Percentiles rank a stretch among this genome's conserved stretches.
Conservation (phyloP, 208 protist genomes). For the Trypanosoma brucei region DNA sequence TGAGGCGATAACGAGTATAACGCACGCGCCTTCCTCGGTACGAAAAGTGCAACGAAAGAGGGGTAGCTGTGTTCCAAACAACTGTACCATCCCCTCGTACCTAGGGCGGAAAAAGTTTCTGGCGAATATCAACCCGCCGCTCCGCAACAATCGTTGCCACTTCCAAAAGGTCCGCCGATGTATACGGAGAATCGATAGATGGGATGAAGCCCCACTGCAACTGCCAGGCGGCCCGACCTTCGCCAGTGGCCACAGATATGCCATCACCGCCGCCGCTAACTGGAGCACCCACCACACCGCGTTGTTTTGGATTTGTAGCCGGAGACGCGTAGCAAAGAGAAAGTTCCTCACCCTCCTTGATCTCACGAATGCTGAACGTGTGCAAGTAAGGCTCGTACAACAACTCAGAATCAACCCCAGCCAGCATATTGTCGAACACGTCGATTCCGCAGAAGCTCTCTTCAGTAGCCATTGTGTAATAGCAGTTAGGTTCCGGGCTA, state of each 20-base stretch:
- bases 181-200: slow-evolving; percentile 50
- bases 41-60: not conserved
- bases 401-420: slow-evolving; percentile 61
- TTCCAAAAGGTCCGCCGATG: slow-evolving; percentile 55
- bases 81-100: not conserved
- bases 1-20: too few relatives aligned
- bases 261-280: slow-evolving; percentile 8
- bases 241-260: slow-evolving; percentile 31
- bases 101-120: slow-evolving; percentile 18
- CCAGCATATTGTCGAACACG: slow-evolving; percentile 79
- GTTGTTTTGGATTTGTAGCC: slow-evolving; percentile 19
- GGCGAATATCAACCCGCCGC: slow-evolving; percentile 57
- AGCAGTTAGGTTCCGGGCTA: slow-evolving; percentile 66
- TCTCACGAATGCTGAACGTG: slow-evolving; percentile 66
- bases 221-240: slow-evolving; percentile 60
- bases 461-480: slow-evolving; percentile 73
- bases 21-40: too few relatives aligned
- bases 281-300: slow-evolving; percentile 4
- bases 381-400: slow-evolving; percentile 78
- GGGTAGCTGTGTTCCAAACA: not conserved
- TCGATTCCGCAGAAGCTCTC: slow-evolving; percentile 67
- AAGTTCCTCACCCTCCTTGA: slow-evolving; percentile 60
- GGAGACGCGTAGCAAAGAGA: slow-evolving; percentile 75
- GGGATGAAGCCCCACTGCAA: slow-evolving; percentile 85
- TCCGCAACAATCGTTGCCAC: slow-evolving; percentile 69